Evolutionary conservation across 352 stramenopile genomes (phyloP).

Genomic region (Pythium folliculosum): DNA sequence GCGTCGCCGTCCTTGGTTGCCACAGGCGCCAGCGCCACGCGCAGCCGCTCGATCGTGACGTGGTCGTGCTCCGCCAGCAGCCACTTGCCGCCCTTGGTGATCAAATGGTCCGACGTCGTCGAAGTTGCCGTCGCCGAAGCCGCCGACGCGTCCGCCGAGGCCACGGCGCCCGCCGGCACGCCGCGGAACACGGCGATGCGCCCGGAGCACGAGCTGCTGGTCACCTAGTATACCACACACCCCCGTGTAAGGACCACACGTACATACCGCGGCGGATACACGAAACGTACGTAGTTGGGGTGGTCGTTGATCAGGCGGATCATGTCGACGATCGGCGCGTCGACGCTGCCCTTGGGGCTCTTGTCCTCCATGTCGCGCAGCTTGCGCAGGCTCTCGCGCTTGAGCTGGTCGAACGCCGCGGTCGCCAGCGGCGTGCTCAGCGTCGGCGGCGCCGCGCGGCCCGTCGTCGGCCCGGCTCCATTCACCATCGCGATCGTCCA

Average conservation of each 20-base stretch:
- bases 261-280: background rate
- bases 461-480: conserved; percentile 8
- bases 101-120: conserved; percentile 44
- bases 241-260: no score
- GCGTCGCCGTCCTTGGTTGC: background rate
- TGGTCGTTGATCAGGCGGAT: conserved; percentile 87
- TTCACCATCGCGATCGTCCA: conserved; percentile 7
- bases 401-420: conserved; percentile 72
- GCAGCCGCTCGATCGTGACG: conserved; percentile 73
- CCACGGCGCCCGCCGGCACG: conserved; percentile 21
- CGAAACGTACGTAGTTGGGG: conserved; percentile 69
- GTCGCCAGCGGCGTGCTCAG: conserved; percentile 8
- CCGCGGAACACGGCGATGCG: conserved; percentile 88
- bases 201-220: conserved; percentile 90
- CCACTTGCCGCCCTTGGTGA: conserved; percentile 91
- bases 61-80: conserved; percentile 79
- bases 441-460: background rate
- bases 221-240: conserved; percentile 59
- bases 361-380: conserved; percentile 84
- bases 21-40: conserved; percentile 32
- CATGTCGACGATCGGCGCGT: conserved; percentile 88
- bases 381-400: conserved; percentile 86
- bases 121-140: background rate
- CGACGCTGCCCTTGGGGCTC: conserved; percentile 90
- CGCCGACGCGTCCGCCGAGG: background rate